Evolutionary conservation across 176 grass and related monocot species (phyloP).

Genomic region (Rhynchospora pubera): DNA sequence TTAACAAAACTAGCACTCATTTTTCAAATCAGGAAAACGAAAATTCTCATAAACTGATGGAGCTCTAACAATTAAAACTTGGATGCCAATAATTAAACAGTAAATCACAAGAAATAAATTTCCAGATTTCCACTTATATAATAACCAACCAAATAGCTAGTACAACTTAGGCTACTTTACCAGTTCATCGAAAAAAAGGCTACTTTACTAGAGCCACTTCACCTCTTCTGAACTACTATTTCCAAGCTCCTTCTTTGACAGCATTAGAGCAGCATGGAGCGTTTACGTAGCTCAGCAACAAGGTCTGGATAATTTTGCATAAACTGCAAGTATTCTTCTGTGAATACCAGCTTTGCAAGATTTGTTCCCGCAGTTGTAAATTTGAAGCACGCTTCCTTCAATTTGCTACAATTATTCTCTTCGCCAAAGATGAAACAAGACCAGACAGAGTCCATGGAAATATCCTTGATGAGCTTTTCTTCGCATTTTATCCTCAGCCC

Average conservation of each 20-base stretch:
- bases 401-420: conserved; percentile 26
- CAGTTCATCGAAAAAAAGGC: no score
- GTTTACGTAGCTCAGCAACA: neutral
- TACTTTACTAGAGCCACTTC: neutral
- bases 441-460: conserved; percentile 22
- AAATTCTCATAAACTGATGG: no score
- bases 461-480: conserved; percentile 7
- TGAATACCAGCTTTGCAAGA: conserved; percentile 25
- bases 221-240: neutral
- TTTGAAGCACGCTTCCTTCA: conserved; percentile 36
- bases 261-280: neutral
- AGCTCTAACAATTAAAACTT: no score
- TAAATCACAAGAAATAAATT: no score
- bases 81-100: no score
- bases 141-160: no score
- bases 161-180: no score
- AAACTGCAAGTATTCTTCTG: neutral
- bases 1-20: neutral
- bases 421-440: conserved; percentile 31
- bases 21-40: no score
- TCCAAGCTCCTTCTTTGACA: neutral
- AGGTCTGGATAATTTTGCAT: neutral
- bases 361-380: conserved; percentile 20
- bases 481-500: conserved; percentile 37
- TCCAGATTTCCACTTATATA: no score